Conservation (phyloP, 1,139 yeast genomes). For the Pichia norvegensis region DNA sequence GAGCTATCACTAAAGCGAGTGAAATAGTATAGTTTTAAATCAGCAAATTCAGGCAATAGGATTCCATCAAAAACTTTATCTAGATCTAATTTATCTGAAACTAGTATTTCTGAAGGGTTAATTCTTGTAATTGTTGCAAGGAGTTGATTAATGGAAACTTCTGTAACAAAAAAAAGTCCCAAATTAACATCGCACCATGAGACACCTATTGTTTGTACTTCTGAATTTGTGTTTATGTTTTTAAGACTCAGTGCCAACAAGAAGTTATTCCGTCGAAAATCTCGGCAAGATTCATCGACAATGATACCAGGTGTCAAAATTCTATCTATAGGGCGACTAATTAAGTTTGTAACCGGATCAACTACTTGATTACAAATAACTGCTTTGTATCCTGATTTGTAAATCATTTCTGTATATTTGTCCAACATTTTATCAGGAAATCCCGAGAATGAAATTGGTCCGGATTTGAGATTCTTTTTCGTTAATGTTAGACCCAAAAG, state of each 20-base stretch:
- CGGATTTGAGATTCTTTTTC: conserved; percentile 37
- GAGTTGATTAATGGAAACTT: conserved; percentile 47
- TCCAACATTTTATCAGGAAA: conserved; percentile 71
- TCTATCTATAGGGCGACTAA: conserved; percentile 66
- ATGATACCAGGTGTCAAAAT: conserved; percentile 91
- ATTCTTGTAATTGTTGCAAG: conserved; percentile 57
- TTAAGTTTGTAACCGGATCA: conserved; percentile 32
- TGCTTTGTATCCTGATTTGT: conserved; percentile 60
- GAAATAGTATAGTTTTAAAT: conserved; percentile 52
- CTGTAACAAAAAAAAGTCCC: conserved; percentile 67
- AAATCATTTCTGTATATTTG: conserved; percentile 65
- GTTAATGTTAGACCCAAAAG: conserved; percentile 58
- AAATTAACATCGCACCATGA: conserved; percentile 88
- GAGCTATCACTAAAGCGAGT: conserved; percentile 42
- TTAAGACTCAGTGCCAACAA: conserved; percentile 55
- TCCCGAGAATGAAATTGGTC: conserved; percentile 79
- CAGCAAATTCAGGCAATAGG: conserved; percentile 56
- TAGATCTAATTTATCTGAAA: conserved; percentile 25
- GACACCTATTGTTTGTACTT: conserved; percentile 55
- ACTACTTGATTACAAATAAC: conserved; percentile 70
- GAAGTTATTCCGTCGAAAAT: conserved; percentile 63
- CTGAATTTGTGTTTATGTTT: conserved; percentile 32
- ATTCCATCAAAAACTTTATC: conserved; percentile 35
- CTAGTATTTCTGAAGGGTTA: conserved; percentile 55
- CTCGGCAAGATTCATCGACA: conserved; percentile 77